These are phyloP conservation scores for Hemisphaericaspora xylofermentans DNA, from an alignment of 1,139 yeast species.

Conservation along the genomic window DNA sequence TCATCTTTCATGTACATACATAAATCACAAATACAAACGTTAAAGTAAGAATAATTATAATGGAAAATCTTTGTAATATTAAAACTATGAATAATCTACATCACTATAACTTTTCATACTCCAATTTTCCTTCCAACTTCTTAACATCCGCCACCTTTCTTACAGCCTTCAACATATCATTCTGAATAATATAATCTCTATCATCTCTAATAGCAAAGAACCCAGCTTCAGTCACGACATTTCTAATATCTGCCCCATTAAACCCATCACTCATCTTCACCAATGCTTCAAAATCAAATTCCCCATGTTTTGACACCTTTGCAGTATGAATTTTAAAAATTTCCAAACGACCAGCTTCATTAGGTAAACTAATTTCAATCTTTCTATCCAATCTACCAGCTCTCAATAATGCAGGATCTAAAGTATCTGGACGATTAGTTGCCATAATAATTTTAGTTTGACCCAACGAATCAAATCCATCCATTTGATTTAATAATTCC, in stretches of 20 bases:
- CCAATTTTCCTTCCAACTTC: constrained; percentile 95
- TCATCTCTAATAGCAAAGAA: constrained; percentile 98
- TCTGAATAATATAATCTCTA: constrained; percentile 89
- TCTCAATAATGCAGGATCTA: constrained; percentile 97
- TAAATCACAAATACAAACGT: neutral
- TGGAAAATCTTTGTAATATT: neutral
- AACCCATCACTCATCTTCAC: constrained; percentile 99
- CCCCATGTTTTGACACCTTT: constrained; percentile 87
- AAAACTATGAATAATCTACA: neutral
- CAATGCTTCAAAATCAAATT: constrained; percentile 94
- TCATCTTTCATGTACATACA: neutral
- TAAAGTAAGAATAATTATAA: too few relatives aligned
- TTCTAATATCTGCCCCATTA: constrained; percentile 98
- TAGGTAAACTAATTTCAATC: constrained; percentile 94
- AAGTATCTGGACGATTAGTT: constrained; percentile 96
- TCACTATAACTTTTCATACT: constrained; percentile 71
- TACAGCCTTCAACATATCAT: constrained; percentile 96
- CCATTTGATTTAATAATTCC: constrained; percentile 98
- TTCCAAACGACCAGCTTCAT: constrained; percentile 93
- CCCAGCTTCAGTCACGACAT: constrained; percentile 98
- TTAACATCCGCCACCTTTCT: constrained; percentile 96
- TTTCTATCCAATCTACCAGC: constrained; percentile 98
- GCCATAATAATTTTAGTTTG: constrained; percentile 99
- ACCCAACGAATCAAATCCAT: constrained; percentile 95
- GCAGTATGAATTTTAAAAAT: constrained; percentile 92